Base-by-base conservation (phyloP, 805 yeast species). In the Candida koratica region DNA sequence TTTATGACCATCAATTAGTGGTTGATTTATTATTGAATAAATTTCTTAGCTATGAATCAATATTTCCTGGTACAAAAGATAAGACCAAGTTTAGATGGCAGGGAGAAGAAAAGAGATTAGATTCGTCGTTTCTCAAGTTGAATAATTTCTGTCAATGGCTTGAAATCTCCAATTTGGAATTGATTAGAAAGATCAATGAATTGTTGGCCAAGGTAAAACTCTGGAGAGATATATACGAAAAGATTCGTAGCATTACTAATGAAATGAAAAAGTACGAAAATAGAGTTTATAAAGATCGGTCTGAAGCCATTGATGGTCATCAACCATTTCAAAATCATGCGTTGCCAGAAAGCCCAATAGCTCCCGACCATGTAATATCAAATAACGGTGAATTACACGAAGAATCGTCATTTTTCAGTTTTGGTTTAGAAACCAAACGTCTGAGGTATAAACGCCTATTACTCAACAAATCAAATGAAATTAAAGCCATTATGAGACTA, bases 391-490 rank as follows among this genome's bases (percentile, higher is more conserved):
- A 20, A 20, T 7, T 20, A 8, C 9, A 7, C 10, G 23, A 20
- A 7, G 34, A 43, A 6, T 27, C 48, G 9, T 49, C 61, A 2
- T 58, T 61, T 26, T 64, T 64, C 48, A 56, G 42, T 32, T 60
- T 66, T 37, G 63, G 61, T 3, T 63, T 77, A 9, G 86, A 80
- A 38, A 73, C 70, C 22, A 70, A 76, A 41, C 67, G 72, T 43
- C 55, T 68, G 9, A 66, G 67, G 34, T 72, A 75, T 46, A 71
- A 70, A 38, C 60, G 61, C 14, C 62, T 69, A 24, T 41, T 77
- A 4, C 39, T 67, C 5, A 45, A 55, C 4, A 68, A 67, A 18
- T 51, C 65, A 4, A 71, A 65, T n/a, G 56, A 65, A 15, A 64
- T 71, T 32, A 53, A 57, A 20, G 61, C 61, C 26, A 53, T 81